Evolutionary conservation across 768 basidiomycete species (phyloP), one percentile per base, ranked within the genome.

Genomic region (Russula olivacea): DNA sequence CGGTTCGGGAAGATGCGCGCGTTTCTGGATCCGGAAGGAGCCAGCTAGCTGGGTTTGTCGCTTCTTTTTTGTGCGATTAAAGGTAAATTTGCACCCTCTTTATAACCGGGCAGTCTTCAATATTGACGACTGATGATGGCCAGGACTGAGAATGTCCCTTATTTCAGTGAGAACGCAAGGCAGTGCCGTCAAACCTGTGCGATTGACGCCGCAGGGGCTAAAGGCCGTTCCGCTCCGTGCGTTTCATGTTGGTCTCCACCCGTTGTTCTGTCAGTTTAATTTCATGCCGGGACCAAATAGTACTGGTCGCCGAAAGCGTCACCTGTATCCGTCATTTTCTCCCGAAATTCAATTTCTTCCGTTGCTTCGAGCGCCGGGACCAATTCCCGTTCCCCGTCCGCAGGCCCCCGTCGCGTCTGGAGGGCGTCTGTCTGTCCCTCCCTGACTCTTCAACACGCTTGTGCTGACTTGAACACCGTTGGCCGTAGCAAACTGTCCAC

Each of bases 221-320:
- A 55, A 60, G 12, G 53, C 63, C 63, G 63, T 55, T 60, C 63
- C 58, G 63, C 32, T 64, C 63, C 58, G 58, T 56, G 45, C 59
- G 63, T 60, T 64, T 64, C 63, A 64, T 14, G 45, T 40, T 17
- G 40, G 45, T 40, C 53, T 55, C 40, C 23, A 40, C 38, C 40
- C 55, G 40, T 52, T 12, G 32, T 28, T 25, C 59, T 40, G 63
- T 64, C 58, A 59, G 30, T 50, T 38, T 25, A 25, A 12, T 36
- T 14, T 53, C 36, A 54, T 64, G 58, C 63, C 63, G 63, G 63
- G 47, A 64, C 63, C 54, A 64, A 64, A 64, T 64, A 64, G 63
- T 64, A 64, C 63, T 64, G 63, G 63, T 64, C 63, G 63, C 63
- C 63, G 63, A 64, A 47, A 34, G 36, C 56, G 54, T 64, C 63